Percentiles rank a stretch among this genome's conserved stretches.
These are phyloP conservation scores for Fusarium floridanum DNA, from an alignment of 2,329 filamentous ascomycete genomes.

Conservation along the genomic window DNA sequence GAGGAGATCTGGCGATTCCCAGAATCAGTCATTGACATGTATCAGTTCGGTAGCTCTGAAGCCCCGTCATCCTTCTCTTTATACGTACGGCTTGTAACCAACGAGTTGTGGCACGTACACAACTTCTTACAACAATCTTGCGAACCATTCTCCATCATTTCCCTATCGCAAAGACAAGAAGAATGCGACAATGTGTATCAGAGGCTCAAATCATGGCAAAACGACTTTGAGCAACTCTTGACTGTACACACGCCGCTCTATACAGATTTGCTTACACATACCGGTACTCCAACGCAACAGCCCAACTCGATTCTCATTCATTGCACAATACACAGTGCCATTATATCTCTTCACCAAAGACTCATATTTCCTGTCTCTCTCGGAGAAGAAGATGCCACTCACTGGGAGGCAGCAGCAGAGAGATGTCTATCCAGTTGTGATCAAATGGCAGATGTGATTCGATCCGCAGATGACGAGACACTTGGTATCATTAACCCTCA, in stretches of 20 bases:
- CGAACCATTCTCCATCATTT: not conserved
- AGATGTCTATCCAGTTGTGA: constrained; percentile 18
- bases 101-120: constrained; percentile 22
- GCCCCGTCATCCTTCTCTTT: constrained; percentile 13
- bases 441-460: constrained; percentile 15
- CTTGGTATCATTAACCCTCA: constrained; percentile 12
- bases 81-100: constrained; percentile 4
- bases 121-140: constrained; percentile 15
- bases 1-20: constrained; percentile 23
- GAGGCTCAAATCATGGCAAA: constrained; percentile 11
- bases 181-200: constrained; percentile 12
- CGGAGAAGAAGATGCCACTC: not conserved
- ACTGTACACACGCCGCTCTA: constrained; percentile 12
- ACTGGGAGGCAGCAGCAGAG: constrained; percentile 14
- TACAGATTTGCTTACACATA: constrained; percentile 2
- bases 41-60: constrained; percentile 18
- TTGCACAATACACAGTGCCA: constrained; percentile 17
- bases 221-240: constrained; percentile 16
- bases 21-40: constrained; percentile 16
- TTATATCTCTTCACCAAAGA: constrained; percentile 19
- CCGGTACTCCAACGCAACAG: constrained; percentile 12
- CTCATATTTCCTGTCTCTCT: not conserved
- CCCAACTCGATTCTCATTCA: constrained; percentile 20
- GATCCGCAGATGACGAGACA: not conserved
- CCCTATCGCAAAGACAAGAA: not conserved